Percentiles rank a stretch among this genome's conserved stretches.
Evolutionary conservation across 345 rosid species (phyloP).

Genomic region (Durio zibethinus): DNA sequence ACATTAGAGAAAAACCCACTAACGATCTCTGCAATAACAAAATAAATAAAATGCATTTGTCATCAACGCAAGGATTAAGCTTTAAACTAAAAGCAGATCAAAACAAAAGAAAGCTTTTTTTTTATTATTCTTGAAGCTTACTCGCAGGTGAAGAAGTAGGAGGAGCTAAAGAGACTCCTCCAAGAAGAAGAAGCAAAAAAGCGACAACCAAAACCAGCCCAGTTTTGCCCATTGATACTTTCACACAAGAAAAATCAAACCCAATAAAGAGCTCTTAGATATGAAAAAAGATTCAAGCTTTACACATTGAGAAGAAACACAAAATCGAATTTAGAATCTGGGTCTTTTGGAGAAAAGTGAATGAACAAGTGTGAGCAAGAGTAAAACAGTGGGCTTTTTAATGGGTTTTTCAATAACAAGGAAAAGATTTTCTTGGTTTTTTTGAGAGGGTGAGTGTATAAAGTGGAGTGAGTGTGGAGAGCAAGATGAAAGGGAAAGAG

Average conservation of each 20-base stretch:
- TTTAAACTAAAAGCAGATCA: constrained; percentile 19
- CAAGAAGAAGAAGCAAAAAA: constrained; percentile 49
- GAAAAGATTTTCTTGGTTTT: background rate
- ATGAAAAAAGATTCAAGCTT: constrained; percentile 20
- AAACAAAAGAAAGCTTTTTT: background rate
- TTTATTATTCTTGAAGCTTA: constrained; percentile 29
- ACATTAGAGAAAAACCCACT: constrained; percentile 71
- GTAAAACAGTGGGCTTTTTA: background rate
- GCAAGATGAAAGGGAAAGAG: constrained; percentile 3
- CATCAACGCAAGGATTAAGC: constrained; percentile 14
- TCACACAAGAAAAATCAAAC: background rate
- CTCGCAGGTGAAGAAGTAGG: constrained; percentile 75
- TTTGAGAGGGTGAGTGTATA: background rate
- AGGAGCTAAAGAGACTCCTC: constrained; percentile 61
- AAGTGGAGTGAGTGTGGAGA: background rate
- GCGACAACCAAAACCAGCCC: constrained; percentile 39
- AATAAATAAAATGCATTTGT: background rate
- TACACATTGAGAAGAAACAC: constrained; percentile 9
- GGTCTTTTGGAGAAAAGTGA: constrained; percentile 13
- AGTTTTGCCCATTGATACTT: constrained; percentile 49
- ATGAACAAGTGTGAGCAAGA: background rate
- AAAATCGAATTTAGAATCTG: constrained; percentile 25
- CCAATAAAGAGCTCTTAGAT: constrained; percentile 14
- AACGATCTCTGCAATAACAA: constrained; percentile 64
- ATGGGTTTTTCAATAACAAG: background rate